Evolutionary conservation across 768 basidiomycete genomes (phyloP), one percentile per base, ranked within the genome.

Genomic region (Ephemerocybe angulata): DNA sequence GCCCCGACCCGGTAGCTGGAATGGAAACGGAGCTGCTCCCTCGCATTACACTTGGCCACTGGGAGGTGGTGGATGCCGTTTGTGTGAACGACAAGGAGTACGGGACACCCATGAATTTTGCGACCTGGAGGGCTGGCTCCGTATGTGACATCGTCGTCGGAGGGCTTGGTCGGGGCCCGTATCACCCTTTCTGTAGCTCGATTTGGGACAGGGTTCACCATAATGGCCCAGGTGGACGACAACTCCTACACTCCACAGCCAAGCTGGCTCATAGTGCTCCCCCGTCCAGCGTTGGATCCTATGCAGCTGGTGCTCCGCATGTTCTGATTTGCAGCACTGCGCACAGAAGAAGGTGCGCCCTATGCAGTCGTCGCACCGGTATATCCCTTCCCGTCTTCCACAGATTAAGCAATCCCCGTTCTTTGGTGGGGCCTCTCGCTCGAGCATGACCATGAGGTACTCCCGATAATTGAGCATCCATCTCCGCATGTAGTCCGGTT

Each of bases 1-100:
- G 33, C 2, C 52, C 44, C 4, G 56, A 11, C 1, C 53, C 31
- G 3, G 38, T 12, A 47, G 52, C 1, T 64, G 56, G 3, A 52
- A 24, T 19, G 15, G 22, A 3, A 25, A 25, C 19, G 15, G 11
- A 12, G 60, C 54, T 3, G 31, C 38, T 1, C 27, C 42, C 0
- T 21, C 17, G 29, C 60, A 60, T 3, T 15, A 28, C 60, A 61
- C n/a, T 19, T 33, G 0, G 52, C 54, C 0, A 60, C 30, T 1
- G 56, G 56, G 1, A 64, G 21, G 6, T 46, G 37, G 54, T 64
- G 63, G 3, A 62, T 31, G 2, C 63, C 63, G 12, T 58, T 57
- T 4, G 50, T 51, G 25, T 62, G 55, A 19, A 62, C 53, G 4
- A 64, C 33, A 13, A 30, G n/a, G 0, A 56, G 24, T n/a, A 52